A percentile compares a stretch with the other conserved stretches of the same genome.
Conservation (phyloP, 805 yeast genomes). For the Suhomyces pyralidae region DNA sequence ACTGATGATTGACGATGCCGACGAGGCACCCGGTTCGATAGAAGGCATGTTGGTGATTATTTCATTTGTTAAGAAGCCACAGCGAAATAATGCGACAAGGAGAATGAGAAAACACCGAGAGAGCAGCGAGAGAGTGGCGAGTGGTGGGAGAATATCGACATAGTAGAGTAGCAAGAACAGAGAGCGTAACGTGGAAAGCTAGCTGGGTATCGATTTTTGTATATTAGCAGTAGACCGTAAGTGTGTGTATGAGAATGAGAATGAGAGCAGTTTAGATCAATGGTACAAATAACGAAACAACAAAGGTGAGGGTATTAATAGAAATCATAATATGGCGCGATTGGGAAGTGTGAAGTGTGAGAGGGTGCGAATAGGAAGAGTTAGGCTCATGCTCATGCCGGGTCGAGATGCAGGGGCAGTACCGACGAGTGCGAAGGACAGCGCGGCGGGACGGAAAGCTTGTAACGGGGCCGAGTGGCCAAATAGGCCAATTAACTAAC, state of each 20-base stretch:
- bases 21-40: constrained; percentile 41
- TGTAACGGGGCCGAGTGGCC: neutral
- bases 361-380: neutral
- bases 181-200: too few relatives aligned
- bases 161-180: neutral
- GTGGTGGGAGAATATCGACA: neutral
- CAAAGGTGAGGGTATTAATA: too few relatives aligned
- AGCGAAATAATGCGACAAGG: neutral
- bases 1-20: constrained; percentile 55
- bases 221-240: too few relatives aligned
- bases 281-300: too few relatives aligned
- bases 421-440: neutral
- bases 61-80: neutral
- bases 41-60: constrained; percentile 13
- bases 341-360: neutral
- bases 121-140: neutral
- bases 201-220: too few relatives aligned
- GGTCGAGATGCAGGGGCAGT: too few relatives aligned
- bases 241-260: too few relatives aligned
- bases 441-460: neutral
- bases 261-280: neutral
- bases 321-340: too few relatives aligned
- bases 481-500: neutral
- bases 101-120: neutral
- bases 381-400: too few relatives aligned